Conservation (phyloP, 2,329 filamentous ascomycete species). For the Ascochyta rabiei region DNA sequence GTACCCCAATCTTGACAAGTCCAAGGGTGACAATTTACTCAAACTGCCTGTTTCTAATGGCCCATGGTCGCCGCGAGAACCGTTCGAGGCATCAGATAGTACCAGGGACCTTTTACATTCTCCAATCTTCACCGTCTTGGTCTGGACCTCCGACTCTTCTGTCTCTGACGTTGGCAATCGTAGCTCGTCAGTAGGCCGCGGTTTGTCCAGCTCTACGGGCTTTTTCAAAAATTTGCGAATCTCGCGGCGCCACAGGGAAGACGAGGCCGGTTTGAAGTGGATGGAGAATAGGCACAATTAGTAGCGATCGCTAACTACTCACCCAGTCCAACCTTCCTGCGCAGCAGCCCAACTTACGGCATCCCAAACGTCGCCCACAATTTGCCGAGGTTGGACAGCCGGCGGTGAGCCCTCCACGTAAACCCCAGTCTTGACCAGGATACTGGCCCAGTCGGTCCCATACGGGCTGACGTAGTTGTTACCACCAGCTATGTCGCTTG, state of each 20-base stretch:
- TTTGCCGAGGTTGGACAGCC: conserved; percentile 65
- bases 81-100: neutral
- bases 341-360: conserved; percentile 79
- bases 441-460: conserved; percentile 76
- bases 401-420: conserved; percentile 65
- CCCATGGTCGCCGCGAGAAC: neutral
- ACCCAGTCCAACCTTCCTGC: conserved; percentile 49
- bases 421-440: conserved; percentile 82
- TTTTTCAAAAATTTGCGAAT: neutral
- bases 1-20: neutral
- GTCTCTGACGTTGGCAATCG: neutral
- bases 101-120: neutral
- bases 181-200: neutral
- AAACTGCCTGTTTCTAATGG: neutral
- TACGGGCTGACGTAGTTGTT: conserved; percentile 72
- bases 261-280: neutral
- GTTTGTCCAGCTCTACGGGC: neutral
- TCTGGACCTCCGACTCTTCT: neutral
- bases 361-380: conserved; percentile 75
- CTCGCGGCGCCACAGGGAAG: neutral
- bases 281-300: neutral
- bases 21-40: neutral
- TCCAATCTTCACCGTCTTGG: neutral
- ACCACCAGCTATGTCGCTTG: conserved; percentile 87
- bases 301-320: neutral